Percentiles rank a stretch among this genome's conserved stretches.
phyloP scores from a whole-genome alignment of 352 stramenopile species.

The Blastocystis sp. region DNA sequence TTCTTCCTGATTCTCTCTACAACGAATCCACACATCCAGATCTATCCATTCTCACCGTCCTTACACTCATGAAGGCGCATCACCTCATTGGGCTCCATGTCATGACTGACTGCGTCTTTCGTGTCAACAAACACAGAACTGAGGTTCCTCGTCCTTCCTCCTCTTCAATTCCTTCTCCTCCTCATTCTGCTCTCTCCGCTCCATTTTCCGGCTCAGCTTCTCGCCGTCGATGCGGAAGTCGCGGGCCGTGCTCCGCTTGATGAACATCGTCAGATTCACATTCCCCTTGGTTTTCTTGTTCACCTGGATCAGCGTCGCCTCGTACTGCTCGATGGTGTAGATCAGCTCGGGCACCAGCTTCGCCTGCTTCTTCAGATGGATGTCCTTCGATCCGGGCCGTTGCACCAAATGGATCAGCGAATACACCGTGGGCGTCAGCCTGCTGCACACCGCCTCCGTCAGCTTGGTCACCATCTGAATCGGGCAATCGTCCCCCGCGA shows the following conservation, averaged over 20 bases:
- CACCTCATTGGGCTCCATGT: background rate
- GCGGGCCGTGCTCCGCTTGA: conserved; percentile 15
- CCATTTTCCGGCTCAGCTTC: background rate
- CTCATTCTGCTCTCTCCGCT: background rate
- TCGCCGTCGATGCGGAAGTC: conserved; percentile 47
- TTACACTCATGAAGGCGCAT: background rate
- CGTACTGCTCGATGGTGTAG: conserved; percentile 54
- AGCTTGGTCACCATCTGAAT: conserved; percentile 23
- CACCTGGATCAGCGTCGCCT: conserved; percentile 41
- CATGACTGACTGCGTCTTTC: background rate
- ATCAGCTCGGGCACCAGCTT: conserved; percentile 57
- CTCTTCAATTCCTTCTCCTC: background rate
- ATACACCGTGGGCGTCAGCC: conserved; percentile 28
- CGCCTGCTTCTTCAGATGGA: conserved; percentile 26
- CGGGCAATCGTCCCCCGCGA: background rate
- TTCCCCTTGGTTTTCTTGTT: conserved; percentile 61
- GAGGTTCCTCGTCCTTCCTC: background rate
- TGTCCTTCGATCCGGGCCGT: background rate
- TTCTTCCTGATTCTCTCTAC: background rate
- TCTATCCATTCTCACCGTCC: background rate
- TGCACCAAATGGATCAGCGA: conserved; percentile 23
- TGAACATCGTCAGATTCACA: conserved; percentile 39
- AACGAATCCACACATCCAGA: background rate
- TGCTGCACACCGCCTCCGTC: background rate
- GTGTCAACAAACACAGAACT: background rate